Percentiles rank a stretch among this genome's conserved stretches.
Evolutionary conservation across 1,284 basidiomycete species (phyloP).

Genomic region (Thecaphora thlaspeos): DNA sequence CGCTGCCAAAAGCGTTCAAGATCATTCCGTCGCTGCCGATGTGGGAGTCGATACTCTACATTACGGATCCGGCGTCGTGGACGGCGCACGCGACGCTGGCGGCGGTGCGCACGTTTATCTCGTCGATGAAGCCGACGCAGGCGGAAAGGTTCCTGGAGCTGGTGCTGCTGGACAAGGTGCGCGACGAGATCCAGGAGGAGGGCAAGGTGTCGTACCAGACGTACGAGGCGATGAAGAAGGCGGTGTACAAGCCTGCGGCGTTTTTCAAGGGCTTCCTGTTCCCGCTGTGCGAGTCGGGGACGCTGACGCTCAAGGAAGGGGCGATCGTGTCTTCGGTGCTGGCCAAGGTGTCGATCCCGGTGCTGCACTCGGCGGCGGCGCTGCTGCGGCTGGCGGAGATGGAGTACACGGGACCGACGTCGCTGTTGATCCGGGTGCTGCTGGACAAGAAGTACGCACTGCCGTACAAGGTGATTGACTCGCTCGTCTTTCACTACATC

Average conservation of each 20-base stretch:
- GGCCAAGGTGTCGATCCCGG: constrained; percentile 86
- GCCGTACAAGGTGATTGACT: constrained; percentile 97
- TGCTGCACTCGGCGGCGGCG: constrained; percentile 93
- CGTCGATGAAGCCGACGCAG: constrained; percentile 92
- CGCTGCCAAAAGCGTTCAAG: constrained; percentile 96
- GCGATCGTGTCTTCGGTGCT: constrained; percentile 91
- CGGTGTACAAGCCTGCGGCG: constrained; percentile 92
- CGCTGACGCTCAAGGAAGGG: constrained; percentile 88
- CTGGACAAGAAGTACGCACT: constrained; percentile 98
- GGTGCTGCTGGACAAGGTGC: constrained; percentile 83
- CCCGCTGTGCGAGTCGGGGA: constrained; percentile 78
- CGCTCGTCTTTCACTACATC: constrained; percentile 96
- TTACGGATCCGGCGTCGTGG: constrained; percentile 90
- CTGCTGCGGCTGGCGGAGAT: constrained; percentile 89
- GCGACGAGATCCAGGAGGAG: constrained; percentile 78
- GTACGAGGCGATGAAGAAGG: constrained; percentile 86
- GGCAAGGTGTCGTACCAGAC: constrained; percentile 90
- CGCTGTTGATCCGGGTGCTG: constrained; percentile 92
- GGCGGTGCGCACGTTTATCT: constrained; percentile 92
- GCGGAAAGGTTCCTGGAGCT: constrained; percentile 92
- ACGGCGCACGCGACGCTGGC: constrained; percentile 91
- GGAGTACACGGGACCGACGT: constrained; percentile 93
- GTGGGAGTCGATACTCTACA: constrained; percentile 92
- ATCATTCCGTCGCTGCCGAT: constrained; percentile 92
- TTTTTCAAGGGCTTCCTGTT: constrained; percentile 99